Base-by-base conservation (phyloP, 176 grass and related monocot species). In the Eremochloa ophiuroides region DNA sequence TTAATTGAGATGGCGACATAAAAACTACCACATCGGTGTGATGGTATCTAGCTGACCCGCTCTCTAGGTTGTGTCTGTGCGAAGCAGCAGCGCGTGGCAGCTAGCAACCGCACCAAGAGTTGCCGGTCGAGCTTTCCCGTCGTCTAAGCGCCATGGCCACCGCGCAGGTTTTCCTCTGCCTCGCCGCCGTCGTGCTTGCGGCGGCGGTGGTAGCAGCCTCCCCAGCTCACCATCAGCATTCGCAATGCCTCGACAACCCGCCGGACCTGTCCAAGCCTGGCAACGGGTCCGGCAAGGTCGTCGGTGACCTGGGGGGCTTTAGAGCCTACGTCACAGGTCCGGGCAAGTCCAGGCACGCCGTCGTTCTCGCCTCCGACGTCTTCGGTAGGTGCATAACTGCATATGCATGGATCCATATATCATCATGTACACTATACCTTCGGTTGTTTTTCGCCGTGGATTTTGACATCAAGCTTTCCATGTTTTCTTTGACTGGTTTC, bases 281-380 rank as follows among this genome's bases (percentile, higher is more conserved):
- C 5, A 25, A 6, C 5, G n/a, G 77, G 41, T 25, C 78, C 0
- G 85, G 79, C 10, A 4, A 25, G 8, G 64, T 87, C 35, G 27
- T 86, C 29, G 18, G 5, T 8, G 51, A 71, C 73, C 72, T 87
- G 0, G 79, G 72, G 0, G 79, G 79, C 23, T 71, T 33, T 53
- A 76, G 2, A 34, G 79, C 72, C 31, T 87, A 87, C 6, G 53
- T 87, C 64, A 77, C 79, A 2, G 85, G 85, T 8, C 2, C 6
- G 2, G 30, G 37, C 64, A 5, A 31, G 41, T 87, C 73, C 31
- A 0, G 10, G 3, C 53, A 2, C 25, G 72, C 73, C 33, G 14
- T 87, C 73, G 40, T 82, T 23, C 85, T 87, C 0, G 85, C 85
- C 41, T 71, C 63, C 18, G 79, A 87, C 55, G 13, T 30, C 41